Base-by-base conservation (phyloP, 768 basidiomycete genomes). In the Leccinum olivaceopallidum region DNA sequence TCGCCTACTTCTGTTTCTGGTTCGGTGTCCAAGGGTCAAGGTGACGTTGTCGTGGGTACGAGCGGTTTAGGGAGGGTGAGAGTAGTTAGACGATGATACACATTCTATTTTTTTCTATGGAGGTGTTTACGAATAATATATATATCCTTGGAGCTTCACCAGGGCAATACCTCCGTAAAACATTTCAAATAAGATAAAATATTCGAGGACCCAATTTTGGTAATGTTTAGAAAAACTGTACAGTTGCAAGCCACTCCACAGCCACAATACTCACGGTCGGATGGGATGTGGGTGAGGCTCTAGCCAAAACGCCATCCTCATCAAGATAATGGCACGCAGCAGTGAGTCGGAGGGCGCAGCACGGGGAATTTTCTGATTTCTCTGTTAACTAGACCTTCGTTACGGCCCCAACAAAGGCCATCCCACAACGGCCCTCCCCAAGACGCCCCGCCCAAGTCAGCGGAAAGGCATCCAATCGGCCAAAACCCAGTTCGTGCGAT, bases 401-500 rank as follows among this genome's bases (percentile, higher is more conserved):
- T 80, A 80, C 76, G 95, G 95, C 71, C 80, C 81, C 69, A 95
- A 94, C 83, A 86, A 88, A 69, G 95, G 95, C 71, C 88, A 88
- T 80, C 88, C 91, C 65, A 95, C 95, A 32, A 95, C 94, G 54
- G 74, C 88, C 70, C 87, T 98, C 74, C 79, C 86, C 69, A 88
- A 90, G 79, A 77, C 78, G 54, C 77, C 81, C 53, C 86, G 88
- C 70, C 95, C 95, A 58, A 89, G 88, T 72, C 87, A 97, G 71
- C 91, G 93, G 78, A 98, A 98, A 84, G 97, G 97, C 68, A 81
- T 86, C 64, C 86, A 86, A 73, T 94, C 92, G 53, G 85, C 87
- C 67, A 94, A 94, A 82, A 95, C 90, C 74, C 89, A 90, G 71
- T 94, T 99, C 71, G 95, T 98, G 74, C 90, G 92, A 75, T 90